Evolutionary conservation across 1,284 basidiomycete genomes (phyloP).

Genomic region (Pulveroboletus ridleyi): DNA sequence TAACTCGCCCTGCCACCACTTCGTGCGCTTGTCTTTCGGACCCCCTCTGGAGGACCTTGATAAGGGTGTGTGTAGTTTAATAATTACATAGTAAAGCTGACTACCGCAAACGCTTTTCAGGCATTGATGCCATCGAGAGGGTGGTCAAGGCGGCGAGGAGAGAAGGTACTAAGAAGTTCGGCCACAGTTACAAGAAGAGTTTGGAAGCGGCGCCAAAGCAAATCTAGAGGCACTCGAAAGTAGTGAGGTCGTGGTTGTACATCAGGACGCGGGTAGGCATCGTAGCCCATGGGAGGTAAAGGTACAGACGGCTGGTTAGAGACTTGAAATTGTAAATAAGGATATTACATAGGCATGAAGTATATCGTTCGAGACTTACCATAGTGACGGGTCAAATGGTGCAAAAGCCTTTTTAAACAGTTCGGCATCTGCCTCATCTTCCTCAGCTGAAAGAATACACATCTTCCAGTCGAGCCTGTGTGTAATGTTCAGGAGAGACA

Average conservation of each 20-base stretch:
- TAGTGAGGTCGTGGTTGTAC: too few relatives aligned
- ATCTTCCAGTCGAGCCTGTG: slow-evolving; percentile 92
- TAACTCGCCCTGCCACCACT: slow-evolving; percentile 91
- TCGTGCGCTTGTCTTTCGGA: slow-evolving; percentile 88
- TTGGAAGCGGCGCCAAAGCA: slow-evolving; percentile 43
- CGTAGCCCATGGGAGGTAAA: background rate
- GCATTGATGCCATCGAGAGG: slow-evolving; percentile 85
- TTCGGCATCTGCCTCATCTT: slow-evolving; percentile 82
- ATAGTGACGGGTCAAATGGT: slow-evolving; percentile 65
- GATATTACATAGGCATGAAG: slow-evolving; percentile 9
- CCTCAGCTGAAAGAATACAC: slow-evolving; percentile 80
- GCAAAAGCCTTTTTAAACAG: slow-evolving; percentile 86
- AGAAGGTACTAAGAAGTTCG: slow-evolving; percentile 64
- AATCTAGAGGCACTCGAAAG: slow-evolving; percentile 25
- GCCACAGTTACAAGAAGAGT: slow-evolving; percentile 74
- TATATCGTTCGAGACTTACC: slow-evolving; percentile 12
- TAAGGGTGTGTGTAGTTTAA: slow-evolving; percentile 56
- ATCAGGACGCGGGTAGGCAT: too few relatives aligned
- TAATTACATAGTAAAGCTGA: slow-evolving; percentile 8
- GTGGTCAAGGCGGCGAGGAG: slow-evolving; percentile 77
- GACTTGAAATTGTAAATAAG: slow-evolving; percentile 8
- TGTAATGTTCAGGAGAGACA: slow-evolving; percentile 72
- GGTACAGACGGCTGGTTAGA: background rate
- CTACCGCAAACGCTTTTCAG: slow-evolving; percentile 42
- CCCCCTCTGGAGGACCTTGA: slow-evolving; percentile 87